These are phyloP conservation scores for Triticum dicoccoides DNA, from an alignment of 176 grass and related monocot species.

Conservation along the genomic window DNA sequence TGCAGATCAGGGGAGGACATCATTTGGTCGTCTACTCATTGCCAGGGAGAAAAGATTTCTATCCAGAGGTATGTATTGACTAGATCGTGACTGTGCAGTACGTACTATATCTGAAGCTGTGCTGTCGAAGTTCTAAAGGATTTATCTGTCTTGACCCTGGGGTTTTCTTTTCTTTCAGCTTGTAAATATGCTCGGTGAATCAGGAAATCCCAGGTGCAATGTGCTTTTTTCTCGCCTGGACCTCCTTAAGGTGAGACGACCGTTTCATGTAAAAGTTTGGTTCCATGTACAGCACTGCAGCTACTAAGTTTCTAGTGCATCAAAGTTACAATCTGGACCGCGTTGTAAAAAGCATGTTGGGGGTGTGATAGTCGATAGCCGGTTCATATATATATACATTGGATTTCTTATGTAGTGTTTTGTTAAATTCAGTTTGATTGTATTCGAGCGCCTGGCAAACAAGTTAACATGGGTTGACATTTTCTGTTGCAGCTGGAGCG, in stretches of 20 bases:
- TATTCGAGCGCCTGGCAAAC: background rate
- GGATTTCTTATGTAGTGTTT: background rate
- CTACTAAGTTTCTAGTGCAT: background rate
- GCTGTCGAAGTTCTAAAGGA: background rate
- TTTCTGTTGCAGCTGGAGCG: slow-evolving; percentile 54
- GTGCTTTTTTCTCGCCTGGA: slow-evolving; percentile 81
- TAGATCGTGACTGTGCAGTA: background rate
- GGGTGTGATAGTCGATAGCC: too few relatives aligned
- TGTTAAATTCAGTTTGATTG: background rate
- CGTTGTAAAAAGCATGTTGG: background rate
- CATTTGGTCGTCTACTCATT: slow-evolving; percentile 85
- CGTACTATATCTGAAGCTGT: background rate
- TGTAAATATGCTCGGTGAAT: slow-evolving; percentile 85
- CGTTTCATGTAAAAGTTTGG: background rate
- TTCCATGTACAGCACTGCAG: background rate
- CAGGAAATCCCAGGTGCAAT: slow-evolving; percentile 54
- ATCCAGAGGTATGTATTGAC: slow-evolving; percentile 63
- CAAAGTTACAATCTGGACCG: background rate
- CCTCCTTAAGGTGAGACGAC: slow-evolving; percentile 63
- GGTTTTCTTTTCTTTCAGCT: slow-evolving; percentile 50
- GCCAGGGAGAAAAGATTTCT: slow-evolving; percentile 82
- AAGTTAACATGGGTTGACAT: background rate
- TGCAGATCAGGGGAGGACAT: slow-evolving; percentile 79
- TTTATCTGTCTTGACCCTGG: background rate
- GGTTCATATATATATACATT: too few relatives aligned